phyloP scores from a whole-genome alignment of 345 rosid genomes.

The Arabidopsis arenosa region DNA sequence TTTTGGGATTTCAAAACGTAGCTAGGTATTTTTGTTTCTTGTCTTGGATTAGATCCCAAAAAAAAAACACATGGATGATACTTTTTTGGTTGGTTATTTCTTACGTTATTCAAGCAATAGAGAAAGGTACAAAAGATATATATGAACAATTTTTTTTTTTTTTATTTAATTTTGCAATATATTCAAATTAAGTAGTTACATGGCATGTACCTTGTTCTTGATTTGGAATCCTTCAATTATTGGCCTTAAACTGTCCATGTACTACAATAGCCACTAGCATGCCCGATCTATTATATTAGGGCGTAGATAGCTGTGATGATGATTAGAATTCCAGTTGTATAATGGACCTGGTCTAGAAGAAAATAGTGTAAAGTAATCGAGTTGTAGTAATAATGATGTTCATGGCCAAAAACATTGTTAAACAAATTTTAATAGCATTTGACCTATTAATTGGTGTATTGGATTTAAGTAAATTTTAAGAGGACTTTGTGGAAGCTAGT shows the following conservation, averaged over 20 bases:
- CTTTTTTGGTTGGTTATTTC: conserved; percentile 2
- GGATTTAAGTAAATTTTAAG: conserved; percentile 9
- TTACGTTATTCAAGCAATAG: background rate
- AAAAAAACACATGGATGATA: background rate
- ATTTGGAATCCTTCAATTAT: background rate
- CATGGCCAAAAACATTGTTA: background rate
- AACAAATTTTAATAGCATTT: background rate
- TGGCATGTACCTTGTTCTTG: background rate
- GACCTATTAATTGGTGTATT: background rate
- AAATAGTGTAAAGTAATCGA: background rate
- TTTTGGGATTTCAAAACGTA: background rate
- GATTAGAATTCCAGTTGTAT: conserved; percentile 10
- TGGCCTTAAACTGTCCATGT: background rate
- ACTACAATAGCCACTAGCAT: background rate
- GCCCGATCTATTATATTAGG: background rate
- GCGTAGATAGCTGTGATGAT: conserved; percentile 3
- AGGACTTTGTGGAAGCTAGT: conserved; percentile 27
- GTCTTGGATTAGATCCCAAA: conserved; percentile 11
- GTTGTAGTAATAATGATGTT: background rate
- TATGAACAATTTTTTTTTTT: background rate
- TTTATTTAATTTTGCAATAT: background rate
- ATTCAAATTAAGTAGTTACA: background rate
- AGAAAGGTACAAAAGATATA: background rate
- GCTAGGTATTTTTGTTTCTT: conserved; percentile 1
- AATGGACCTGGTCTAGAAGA: background rate